A percentile compares a stretch with the other conserved stretches of the same genome.
phyloP scores from a whole-genome alignment of 805 yeast genomes.

The Wickerhamiella dianesei region DNA sequence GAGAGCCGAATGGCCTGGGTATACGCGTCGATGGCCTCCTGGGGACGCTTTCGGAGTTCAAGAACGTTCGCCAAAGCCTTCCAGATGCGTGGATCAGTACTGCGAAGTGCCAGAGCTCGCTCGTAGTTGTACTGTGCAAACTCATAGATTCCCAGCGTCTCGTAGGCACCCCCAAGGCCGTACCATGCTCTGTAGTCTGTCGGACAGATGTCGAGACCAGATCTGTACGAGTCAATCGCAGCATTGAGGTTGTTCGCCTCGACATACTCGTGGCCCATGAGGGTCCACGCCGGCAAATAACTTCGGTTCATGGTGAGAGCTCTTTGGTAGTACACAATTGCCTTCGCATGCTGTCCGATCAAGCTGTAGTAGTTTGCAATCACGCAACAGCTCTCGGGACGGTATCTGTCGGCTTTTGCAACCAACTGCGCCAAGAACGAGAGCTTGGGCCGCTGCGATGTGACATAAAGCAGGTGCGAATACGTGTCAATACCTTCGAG shows the following conservation, averaged over 20 bases:
- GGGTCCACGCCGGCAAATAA: conserved; percentile 87
- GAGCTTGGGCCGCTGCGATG: conserved; percentile 75
- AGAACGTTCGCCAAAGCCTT: conserved; percentile 83
- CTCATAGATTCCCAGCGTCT: conserved; percentile 85
- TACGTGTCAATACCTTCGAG: conserved; percentile 85
- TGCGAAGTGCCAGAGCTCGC: conserved; percentile 75
- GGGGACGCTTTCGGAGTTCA: conserved; percentile 55
- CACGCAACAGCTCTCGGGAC: conserved; percentile 91
- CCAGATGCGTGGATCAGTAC: conserved; percentile 91
- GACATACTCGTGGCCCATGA: conserved; percentile 98
- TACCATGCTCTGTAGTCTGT: conserved; percentile 96
- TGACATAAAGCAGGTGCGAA: conserved; percentile 88
- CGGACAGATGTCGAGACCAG: conserved; percentile 81
- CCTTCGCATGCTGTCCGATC: conserved; percentile 86
- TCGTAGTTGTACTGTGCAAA: conserved; percentile 89
- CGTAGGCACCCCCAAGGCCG: conserved; percentile 96
- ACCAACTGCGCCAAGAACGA: conserved; percentile 81
- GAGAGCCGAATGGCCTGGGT: conserved; percentile 57
- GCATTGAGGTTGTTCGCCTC: conserved; percentile 94
- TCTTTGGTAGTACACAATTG: conserved; percentile 81
- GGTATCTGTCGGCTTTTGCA: conserved; percentile 63
- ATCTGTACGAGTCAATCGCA: conserved; percentile 85
- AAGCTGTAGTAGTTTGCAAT: conserved; percentile 87
- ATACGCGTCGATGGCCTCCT: conserved; percentile 69
- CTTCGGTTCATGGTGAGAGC: conserved; percentile 70